Conservation (phyloP, 495 filamentous ascomycete genomes). For the Penicillium atrosanguineum region DNA sequence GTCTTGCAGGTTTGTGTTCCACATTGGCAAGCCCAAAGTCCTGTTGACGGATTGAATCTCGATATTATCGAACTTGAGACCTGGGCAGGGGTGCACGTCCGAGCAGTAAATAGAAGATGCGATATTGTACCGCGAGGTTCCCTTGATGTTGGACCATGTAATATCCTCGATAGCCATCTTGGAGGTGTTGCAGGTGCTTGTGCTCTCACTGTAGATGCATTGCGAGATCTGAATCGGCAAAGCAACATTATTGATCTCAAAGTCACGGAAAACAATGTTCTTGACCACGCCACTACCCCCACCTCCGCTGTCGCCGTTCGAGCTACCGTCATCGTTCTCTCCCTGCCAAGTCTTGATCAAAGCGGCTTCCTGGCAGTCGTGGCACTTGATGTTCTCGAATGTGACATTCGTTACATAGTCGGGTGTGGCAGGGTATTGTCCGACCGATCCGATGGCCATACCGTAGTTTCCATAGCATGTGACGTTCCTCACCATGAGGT, state of each 20-base stretch:
- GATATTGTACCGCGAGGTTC: constrained; percentile 53
- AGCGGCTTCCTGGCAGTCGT: constrained; percentile 49
- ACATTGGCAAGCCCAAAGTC: constrained; percentile 22
- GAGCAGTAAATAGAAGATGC: constrained; percentile 54
- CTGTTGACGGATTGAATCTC: constrained; percentile 40
- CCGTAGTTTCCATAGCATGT: constrained; percentile 28
- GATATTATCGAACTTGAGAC: constrained; percentile 48
- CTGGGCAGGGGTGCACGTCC: constrained; percentile 43
- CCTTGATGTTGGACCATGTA: constrained; percentile 55
- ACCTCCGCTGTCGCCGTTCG: constrained; percentile 34
- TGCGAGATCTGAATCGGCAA: constrained; percentile 57
- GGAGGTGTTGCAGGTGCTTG: constrained; percentile 46
- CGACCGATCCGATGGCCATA: constrained; percentile 46
- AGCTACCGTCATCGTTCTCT: constrained; percentile 15
- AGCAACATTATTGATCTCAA: constrained; percentile 45
- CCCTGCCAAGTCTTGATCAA: constrained; percentile 57
- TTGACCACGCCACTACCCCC: constrained; percentile 38
- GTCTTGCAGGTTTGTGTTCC: constrained; percentile 18
- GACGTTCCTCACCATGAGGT: constrained; percentile 34
- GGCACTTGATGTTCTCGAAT: constrained; percentile 22
- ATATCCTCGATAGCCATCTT: constrained; percentile 50
- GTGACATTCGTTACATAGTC: constrained; percentile 32
- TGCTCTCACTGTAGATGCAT: constrained; percentile 52
- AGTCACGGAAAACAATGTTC: constrained; percentile 53
- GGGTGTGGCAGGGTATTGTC: constrained; percentile 34